These are phyloP conservation scores for Pythium scleroteichum DNA, from an alignment of 352 stramenopile genomes.

Conservation along the genomic window DNA sequence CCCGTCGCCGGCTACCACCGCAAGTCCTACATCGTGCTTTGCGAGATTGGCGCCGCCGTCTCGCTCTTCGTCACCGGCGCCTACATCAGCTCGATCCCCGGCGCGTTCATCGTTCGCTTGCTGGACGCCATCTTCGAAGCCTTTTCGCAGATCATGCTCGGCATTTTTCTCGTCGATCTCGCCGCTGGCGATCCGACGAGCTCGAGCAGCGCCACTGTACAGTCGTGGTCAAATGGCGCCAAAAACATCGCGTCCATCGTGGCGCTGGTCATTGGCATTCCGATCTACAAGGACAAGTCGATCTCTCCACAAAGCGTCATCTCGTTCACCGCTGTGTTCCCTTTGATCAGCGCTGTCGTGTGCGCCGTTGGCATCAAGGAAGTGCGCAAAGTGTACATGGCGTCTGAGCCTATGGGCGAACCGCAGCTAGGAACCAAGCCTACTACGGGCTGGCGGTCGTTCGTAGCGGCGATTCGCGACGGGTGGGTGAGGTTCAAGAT, in stretches of 20 bases:
- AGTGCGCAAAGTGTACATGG: conserved; percentile 13
- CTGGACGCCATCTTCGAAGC: conserved; percentile 71
- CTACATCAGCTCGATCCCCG: conserved; percentile 55
- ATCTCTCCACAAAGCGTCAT: conserved; percentile 58
- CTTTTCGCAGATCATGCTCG: conserved; percentile 83
- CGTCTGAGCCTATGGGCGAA: conserved; percentile 5
- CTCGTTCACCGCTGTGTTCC: conserved; percentile 59
- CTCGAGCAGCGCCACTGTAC: conserved; percentile 53
- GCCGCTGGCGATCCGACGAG: conserved; percentile 56
- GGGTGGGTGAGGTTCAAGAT: conserved; percentile 44
- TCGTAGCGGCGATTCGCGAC: conserved; percentile 15
- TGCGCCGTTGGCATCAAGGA: conserved; percentile 59
- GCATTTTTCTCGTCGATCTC: conserved; percentile 72
- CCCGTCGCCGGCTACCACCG: conserved; percentile 73
- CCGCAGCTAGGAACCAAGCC: not conserved
- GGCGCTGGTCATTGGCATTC: conserved; percentile 62
- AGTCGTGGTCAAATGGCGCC: conserved; percentile 68
- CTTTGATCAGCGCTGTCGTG: conserved; percentile 47
- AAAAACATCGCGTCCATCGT: conserved; percentile 71
- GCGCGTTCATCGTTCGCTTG: conserved; percentile 68
- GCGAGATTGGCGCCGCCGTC: conserved; percentile 52
- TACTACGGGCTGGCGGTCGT: conserved; percentile 3
- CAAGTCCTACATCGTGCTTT: conserved; percentile 84
- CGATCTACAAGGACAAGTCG: conserved; percentile 59
- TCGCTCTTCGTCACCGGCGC: conserved; percentile 59